A percentile compares a stretch with the other conserved stretches of the same genome.
Conservation (phyloP, 305 asterid species). For the Salvia sclarea region DNA sequence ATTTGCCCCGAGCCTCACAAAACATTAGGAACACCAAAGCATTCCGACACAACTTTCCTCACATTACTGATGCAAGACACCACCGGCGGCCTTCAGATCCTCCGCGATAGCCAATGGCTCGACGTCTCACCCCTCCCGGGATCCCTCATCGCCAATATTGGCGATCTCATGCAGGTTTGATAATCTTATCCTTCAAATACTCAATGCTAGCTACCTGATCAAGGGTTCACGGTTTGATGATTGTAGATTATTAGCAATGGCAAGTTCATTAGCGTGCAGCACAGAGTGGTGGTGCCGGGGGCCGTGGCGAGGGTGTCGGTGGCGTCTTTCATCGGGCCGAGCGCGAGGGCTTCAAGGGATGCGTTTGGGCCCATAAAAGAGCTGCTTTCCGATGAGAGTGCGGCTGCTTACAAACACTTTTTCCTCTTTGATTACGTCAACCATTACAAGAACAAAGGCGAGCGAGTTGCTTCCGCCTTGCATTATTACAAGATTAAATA, state of each 20-base stretch:
- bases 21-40: constrained; percentile 46
- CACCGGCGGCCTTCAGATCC: constrained; percentile 55
- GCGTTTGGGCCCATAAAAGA: constrained; percentile 43
- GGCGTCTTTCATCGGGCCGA: constrained; percentile 41
- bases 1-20: constrained; percentile 50
- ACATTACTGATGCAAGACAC: constrained; percentile 51
- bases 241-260: constrained; percentile 38
- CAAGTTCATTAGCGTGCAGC: constrained; percentile 46
- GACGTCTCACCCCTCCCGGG: constrained; percentile 39
- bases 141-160: constrained; percentile 48
- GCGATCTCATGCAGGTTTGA: constrained; percentile 58
- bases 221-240: no score
- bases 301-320: constrained; percentile 42
- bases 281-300: constrained; percentile 37
- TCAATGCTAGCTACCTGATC: no score
- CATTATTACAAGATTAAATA: constrained; percentile 28
- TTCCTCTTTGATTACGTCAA: constrained; percentile 22
- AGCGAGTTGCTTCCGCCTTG: constrained; percentile 28
- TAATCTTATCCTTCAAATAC: no score
- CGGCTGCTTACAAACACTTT: constrained; percentile 30
- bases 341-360: neutral
- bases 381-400: constrained; percentile 35
- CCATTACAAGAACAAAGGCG: constrained; percentile 31
- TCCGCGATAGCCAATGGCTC: constrained; percentile 45
- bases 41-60: constrained; percentile 47